Conservation (phyloP, 1,284 basidiomycete species). For the Microbotryum scabiosae region DNA sequence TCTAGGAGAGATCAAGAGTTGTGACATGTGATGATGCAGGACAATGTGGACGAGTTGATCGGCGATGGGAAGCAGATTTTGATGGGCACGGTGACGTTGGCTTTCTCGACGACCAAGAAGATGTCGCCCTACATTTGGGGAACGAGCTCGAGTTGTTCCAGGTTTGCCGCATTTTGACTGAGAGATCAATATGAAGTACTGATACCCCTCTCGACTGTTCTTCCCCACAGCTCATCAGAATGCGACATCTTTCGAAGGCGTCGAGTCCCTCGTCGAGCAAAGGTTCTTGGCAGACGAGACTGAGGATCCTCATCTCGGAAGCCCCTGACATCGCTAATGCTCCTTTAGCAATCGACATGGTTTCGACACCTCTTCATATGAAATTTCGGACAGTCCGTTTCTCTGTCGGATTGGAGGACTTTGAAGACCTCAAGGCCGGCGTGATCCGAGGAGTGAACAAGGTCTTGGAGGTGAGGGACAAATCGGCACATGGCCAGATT, state of each 20-base stretch:
- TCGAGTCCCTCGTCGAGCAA: slow-evolving; percentile 79
- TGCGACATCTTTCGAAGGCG: slow-evolving; percentile 84
- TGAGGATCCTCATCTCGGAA: slow-evolving; percentile 54
- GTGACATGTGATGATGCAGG: slow-evolving; percentile 72
- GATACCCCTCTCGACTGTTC: too few relatives aligned
- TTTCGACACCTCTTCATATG: too few relatives aligned
- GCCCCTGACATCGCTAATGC: not conserved
- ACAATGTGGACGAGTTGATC: slow-evolving; percentile 48
- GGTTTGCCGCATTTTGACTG: slow-evolving; percentile 51
- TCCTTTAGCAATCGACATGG: too few relatives aligned
- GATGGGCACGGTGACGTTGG: slow-evolving; percentile 58
- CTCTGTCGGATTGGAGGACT: slow-evolving; percentile 70
- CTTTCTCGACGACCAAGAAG: slow-evolving; percentile 40
- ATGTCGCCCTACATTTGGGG: slow-evolving; percentile 50
- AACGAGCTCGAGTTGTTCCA: slow-evolving; percentile 60
- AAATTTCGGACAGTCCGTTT: slow-evolving; percentile 47
- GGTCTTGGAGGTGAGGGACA: slow-evolving; percentile 25
- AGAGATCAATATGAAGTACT: too few relatives aligned
- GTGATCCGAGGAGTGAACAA: slow-evolving; percentile 34
- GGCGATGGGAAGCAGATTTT: slow-evolving; percentile 67
- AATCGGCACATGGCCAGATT: too few relatives aligned
- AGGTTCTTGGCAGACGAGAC: slow-evolving; percentile 56
- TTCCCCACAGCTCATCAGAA: slow-evolving; percentile 48
- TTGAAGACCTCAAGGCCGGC: slow-evolving; percentile 47
- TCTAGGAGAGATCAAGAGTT: slow-evolving; percentile 58